Evolutionary conservation across 352 stramenopile genomes (phyloP).

Genomic region (Phytopythium chamaehyphon): DNA sequence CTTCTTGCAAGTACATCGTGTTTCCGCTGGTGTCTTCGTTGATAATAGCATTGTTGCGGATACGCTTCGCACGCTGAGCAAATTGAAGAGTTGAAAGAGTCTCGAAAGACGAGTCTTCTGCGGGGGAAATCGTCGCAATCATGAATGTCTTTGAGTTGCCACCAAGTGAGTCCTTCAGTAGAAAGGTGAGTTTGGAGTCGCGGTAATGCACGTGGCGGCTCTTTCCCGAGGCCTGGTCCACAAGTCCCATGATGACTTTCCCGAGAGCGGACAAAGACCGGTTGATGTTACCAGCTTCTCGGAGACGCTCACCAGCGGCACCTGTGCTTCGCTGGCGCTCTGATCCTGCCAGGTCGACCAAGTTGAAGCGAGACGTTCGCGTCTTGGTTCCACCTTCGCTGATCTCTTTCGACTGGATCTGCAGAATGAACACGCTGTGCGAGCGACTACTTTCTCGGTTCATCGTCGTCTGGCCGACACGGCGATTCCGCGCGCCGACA

Average conservation of each 20-base stretch:
- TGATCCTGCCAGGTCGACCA: constrained; percentile 97
- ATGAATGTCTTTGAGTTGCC: constrained; percentile 88
- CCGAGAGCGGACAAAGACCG: constrained; percentile 94
- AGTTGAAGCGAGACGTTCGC: constrained; percentile 91
- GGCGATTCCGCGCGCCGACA: constrained; percentile 65
- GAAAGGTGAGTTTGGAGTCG: constrained; percentile 83
- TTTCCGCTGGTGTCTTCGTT: constrained; percentile 79
- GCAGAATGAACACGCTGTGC: constrained; percentile 83
- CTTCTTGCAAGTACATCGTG: constrained; percentile 60
- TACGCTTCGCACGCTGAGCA: constrained; percentile 79
- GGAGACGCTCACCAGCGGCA: constrained; percentile 92
- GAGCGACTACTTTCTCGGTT: constrained; percentile 83
- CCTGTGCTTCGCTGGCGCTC: constrained; percentile 96
- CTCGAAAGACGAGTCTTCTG: constrained; percentile 82
- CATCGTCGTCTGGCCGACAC: constrained; percentile 81
- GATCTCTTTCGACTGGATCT: constrained; percentile 67
- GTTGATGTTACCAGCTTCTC: constrained; percentile 97
- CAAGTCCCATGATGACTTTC: constrained; percentile 93
- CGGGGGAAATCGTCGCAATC: constrained; percentile 78
- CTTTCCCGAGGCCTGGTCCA: constrained; percentile 74
- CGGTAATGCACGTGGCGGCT: constrained; percentile 83
- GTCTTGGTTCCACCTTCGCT: constrained; percentile 58
- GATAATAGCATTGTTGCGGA: constrained; percentile 81
- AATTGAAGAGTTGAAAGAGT: constrained; percentile 85
- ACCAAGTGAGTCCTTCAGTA: constrained; percentile 80